Base-by-base conservation (phyloP, 208 protist species). In the Crithidia mellificae region DNA sequence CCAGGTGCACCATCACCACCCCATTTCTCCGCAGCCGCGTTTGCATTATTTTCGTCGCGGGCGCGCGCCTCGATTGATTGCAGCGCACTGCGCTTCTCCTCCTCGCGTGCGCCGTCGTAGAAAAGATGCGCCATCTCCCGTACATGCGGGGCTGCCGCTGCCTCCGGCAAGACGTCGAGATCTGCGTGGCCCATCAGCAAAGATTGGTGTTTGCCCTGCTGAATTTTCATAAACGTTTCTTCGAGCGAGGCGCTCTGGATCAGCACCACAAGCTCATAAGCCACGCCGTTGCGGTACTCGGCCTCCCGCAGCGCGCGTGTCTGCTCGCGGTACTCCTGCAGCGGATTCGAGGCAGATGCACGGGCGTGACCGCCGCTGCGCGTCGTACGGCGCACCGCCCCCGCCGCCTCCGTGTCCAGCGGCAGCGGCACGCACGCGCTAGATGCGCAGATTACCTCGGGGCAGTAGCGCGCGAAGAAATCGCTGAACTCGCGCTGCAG, bases 111-210 rank as follows among this genome's bases (percentile, higher is more conserved):
- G 7, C 53, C 55, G 43, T 81, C 68, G 67, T 93, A 96, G 74
- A 96, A 96, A 20, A 68, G 55, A 17, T 65, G 74, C 19, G 91
- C 74, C 24, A 80, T 78, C 74, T 87, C 88, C 24, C 56, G 49
- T 61, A 93, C 91, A 41, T 90, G 63, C 39, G 85, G 82, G 11
- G 91, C 85, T 1, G 87, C 91, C 0, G 63, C 74, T 6, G 59
- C 63, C 63, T 75, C 77, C 1, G 91, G 91, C 20, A 96, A 6
- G 44, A 96, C 72, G 39, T 96, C 84, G 20, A 96, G 65, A 38
- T 91, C 77, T 9, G 74, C n/a, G 74, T 96, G 91, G 22, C 88
- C 91, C 76, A 92, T 84, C n/a, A 96, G 71, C 29, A 85, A 39
- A 38, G 82, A 80, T 32, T 46, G 71, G 6, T 64, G 72, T 54